Base-by-base conservation (phyloP, 495 filamentous ascomycete species). In the Parathielavia appendiculata region DNA sequence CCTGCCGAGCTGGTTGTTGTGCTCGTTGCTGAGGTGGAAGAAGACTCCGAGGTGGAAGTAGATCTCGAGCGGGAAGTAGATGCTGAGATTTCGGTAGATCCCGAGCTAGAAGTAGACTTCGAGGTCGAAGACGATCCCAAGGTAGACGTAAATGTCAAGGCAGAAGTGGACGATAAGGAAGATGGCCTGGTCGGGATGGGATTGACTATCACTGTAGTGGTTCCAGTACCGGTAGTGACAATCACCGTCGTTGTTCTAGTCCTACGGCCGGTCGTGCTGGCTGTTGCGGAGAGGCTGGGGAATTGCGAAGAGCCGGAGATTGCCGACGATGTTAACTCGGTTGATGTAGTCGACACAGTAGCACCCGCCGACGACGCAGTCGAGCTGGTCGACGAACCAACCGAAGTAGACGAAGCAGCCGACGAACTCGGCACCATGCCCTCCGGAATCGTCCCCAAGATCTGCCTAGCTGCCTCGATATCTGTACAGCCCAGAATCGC, bases 401-500 rank as follows among this genome's bases (percentile, higher is more conserved):
- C 12, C 2, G 51, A 13, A 13, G 16, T n/a, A 1, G 19, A 3
- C 8, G 40, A 32, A 13, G 39, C 32, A 12, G 47, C 46, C 12
- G n/a, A 53, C 16, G 54, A 49, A 5, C 22, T 44, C 32, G 54
- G 39, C 44, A 51, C 11, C 49, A 62, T 13, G 1, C 30, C 54
- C 19, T 48, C 58, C 17, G 59, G 54, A 19, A 54, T 2, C 2
- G 54, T 45, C 14, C 67, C 74, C 30, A 76, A 57, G 20, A 69
- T 58, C 14, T 57, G 45, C 22, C 51, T 56, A 7, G 69, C 73
- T 12, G 58, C 59, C 14, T 58, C 60, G 6, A 66, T 57, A 52
- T 70, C 62, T 26, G 60, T 57, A 53, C 76, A 79, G n/a, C 63
- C 68, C 36, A 77, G 55, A 46, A 68, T 56, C 9, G 71, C 70